Conservation (phyloP, 1,284 basidiomycete species). For the Leccinum fallax region DNA sequence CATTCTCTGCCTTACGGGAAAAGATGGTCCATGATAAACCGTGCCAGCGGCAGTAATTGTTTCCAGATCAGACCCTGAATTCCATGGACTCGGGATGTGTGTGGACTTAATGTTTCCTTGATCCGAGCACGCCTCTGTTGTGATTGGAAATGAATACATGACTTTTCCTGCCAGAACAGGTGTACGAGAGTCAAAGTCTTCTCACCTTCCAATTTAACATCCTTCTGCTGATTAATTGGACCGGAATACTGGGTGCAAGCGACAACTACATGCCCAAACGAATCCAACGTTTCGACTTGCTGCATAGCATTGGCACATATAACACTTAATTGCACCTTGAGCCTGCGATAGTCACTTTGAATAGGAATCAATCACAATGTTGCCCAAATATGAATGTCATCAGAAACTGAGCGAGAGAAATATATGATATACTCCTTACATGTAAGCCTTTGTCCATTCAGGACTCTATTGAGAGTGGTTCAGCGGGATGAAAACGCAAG, state of each 20-base stretch:
- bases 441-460: conserved; percentile 83
- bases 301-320: conserved; percentile 41
- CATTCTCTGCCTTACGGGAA: not conserved
- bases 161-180: not conserved
- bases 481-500: not conserved
- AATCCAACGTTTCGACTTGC: conserved; percentile 28
- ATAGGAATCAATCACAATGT: not conserved
- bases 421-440: conserved; percentile 47
- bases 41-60: not conserved
- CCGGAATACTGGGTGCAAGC: not conserved
- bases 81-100: not conserved
- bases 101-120: not conserved
- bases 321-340: conserved; percentile 68
- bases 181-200: not conserved
- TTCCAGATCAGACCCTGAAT: conserved; percentile 2
- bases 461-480: conserved; percentile 52
- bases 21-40: not conserved
- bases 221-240: conserved; percentile 2
- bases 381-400: conserved; percentile 1
- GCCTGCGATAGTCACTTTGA: conserved; percentile 66
- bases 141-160: not conserved
- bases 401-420: not conserved
- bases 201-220: conserved; percentile 14
- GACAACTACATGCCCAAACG: conserved; percentile 11
- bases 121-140: conserved; percentile 8